Conservation (phyloP, 208 protist species). For the Novymonas esmeraldas region DNA sequence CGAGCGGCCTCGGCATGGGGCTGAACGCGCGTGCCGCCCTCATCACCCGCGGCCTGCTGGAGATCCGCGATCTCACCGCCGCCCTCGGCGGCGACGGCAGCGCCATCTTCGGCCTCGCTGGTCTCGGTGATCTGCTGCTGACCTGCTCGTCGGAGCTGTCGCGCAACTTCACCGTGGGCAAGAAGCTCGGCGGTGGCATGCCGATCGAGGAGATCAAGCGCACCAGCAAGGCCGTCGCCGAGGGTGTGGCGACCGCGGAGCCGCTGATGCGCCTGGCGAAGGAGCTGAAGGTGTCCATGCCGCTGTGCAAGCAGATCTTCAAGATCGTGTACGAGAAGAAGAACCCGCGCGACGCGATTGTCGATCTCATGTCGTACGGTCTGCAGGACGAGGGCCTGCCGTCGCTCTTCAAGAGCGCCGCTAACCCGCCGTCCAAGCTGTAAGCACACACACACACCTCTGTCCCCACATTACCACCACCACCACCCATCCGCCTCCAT, state of each 20-base stretch:
- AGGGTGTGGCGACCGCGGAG: constrained; percentile 78
- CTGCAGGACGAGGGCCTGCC: constrained; percentile 74
- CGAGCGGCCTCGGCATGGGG: constrained; percentile 72
- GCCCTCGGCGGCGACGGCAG: constrained; percentile 76
- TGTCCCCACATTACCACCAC: neutral
- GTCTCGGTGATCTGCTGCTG: constrained; percentile 88
- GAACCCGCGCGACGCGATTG: constrained; percentile 30
- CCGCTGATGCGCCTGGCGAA: constrained; percentile 69
- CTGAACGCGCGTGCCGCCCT: constrained; percentile 80
- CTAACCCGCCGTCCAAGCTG: constrained; percentile 25
- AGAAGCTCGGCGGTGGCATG: constrained; percentile 76
- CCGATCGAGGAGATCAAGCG: constrained; percentile 67
- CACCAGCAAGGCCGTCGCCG: constrained; percentile 72
- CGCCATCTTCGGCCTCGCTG: constrained; percentile 88
- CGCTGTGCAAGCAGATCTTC: constrained; percentile 76
- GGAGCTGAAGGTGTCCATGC: constrained; percentile 57
- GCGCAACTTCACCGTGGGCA: constrained; percentile 88
- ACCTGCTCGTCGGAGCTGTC: constrained; percentile 90
- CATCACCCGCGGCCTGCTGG: constrained; percentile 81
- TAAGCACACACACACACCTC: constrained; percentile 1
- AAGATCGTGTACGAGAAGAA: constrained; percentile 63
- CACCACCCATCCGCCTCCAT: neutral
- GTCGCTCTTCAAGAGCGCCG: constrained; percentile 31
- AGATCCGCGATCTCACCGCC: constrained; percentile 84
- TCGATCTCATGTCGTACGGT: constrained; percentile 21